Base-by-base conservation (phyloP, 2,329 filamentous ascomycete species). In the Magnaporthiopsis rhizophila region DNA sequence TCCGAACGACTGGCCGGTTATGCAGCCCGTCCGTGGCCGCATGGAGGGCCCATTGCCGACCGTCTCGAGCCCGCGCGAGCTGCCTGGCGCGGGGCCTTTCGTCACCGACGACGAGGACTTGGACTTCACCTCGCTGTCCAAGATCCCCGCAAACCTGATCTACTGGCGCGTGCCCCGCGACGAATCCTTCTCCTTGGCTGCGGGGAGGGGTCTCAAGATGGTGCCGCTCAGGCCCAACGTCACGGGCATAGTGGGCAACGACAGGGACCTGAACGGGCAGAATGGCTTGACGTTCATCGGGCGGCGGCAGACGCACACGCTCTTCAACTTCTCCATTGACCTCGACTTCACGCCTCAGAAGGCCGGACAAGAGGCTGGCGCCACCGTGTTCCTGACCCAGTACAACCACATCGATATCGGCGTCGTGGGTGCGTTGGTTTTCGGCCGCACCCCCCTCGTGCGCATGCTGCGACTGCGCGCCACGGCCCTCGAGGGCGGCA, bases 21-120 rank as follows among this genome's bases (percentile, higher is more conserved):
- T 80, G 63, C 61, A 73, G 28, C 77, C 74, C 1, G 76, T 83
- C 4, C 69, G 72, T 1, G 82, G 81, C 2, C 66, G 68, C 3
- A 81, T 83, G 79, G 71, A 65, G 53, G 80, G 80, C 64, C 73
- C 72, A 70, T 69, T 72, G 13, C 69, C 83, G 21, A 79, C 80
- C 0, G 65, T 71, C 0, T 63, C 67, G 1, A 72, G 45, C 36
- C 30, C 70, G 45, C 68, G 69, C 0, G 69, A 76, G 3, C 65
- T 80, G 2, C 73, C 74, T 8, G 79, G 79, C 0, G 62, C 72
- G 58, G 76, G 81, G 32, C 78, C 79, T 7, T 78, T 74, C 67
- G 78, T 77, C 64, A 69, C 72, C 9, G 75, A 75, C 15, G 74
- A 75, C 2, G 82, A 85, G 67, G 66, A 70, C 11, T 72, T 82